Percentiles rank a stretch among this genome's conserved stretches.
Conservation (phyloP, 331 rosid species). For the Saraca asoca region DNA sequence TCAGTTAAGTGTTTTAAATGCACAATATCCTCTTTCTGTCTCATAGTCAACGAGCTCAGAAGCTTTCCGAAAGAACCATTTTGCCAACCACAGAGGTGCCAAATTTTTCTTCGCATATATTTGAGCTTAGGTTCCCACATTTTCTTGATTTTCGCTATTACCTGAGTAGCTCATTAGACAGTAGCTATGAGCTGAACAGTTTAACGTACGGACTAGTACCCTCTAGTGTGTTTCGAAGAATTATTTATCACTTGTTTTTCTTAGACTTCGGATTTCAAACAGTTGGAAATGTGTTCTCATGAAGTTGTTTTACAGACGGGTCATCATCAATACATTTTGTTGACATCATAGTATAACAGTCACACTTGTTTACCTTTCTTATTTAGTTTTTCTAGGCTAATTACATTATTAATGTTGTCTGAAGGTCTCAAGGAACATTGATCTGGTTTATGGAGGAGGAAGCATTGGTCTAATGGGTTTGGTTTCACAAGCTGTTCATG, state of each 20-base stretch:
- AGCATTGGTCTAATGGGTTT: constrained; percentile 99
- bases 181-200: constrained; percentile 16
- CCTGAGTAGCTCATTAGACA: background rate
- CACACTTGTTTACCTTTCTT: constrained; percentile 34
- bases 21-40: constrained; percentile 10
- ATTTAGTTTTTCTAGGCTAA: constrained; percentile 37
- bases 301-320: constrained; percentile 30
- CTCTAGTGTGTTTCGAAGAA: constrained; percentile 27
- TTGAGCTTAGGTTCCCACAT: constrained; percentile 1
- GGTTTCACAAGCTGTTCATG: constrained; percentile 99
- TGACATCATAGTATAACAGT: constrained; percentile 28
- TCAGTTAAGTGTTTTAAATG: background rate
- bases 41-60: background rate
- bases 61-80: background rate
- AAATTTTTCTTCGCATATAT: background rate
- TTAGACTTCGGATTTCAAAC: constrained; percentile 22
- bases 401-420: constrained; percentile 24
- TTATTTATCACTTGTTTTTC: constrained; percentile 9
- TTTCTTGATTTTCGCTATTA: constrained; percentile 9
- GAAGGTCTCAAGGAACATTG: constrained; percentile 94
- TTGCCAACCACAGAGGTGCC: background rate
- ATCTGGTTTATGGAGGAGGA: constrained; percentile 99
- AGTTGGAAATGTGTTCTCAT: constrained; percentile 23
- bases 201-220: constrained; percentile 21
- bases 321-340: constrained; percentile 29